These are phyloP conservation scores for Penicillium sp. DNA, from an alignment of 2,329 filamentous ascomycete genomes.

Conservation along the genomic window DNA sequence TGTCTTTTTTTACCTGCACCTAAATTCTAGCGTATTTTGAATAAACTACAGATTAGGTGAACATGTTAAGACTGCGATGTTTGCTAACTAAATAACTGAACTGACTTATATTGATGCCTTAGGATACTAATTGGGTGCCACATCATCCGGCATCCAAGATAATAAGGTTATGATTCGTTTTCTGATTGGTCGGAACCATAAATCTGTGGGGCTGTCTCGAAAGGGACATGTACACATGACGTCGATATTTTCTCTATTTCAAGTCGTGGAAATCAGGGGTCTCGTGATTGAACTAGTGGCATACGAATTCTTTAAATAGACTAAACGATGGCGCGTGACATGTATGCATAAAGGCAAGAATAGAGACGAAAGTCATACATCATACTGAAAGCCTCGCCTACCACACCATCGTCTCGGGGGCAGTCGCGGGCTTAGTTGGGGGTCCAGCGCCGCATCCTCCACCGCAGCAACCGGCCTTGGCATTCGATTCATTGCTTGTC, in stretches of 20 bases:
- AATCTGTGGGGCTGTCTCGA: neutral
- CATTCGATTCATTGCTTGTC: neutral
- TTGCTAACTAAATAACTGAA: no score
- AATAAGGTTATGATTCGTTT: neutral
- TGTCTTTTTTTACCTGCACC: no score
- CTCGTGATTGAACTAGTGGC: neutral
- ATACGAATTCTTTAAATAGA: no score
- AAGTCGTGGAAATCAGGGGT: neutral
- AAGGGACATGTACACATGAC: neutral
- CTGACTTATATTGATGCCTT: no score
- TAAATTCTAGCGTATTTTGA: no score
- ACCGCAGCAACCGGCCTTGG: constrained; percentile 20
- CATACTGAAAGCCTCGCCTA: neutral
- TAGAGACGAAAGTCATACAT: no score
- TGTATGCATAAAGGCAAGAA: neutral
- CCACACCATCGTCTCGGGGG: constrained; percentile 19
- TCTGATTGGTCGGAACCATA: neutral
- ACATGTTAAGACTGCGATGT: no score
- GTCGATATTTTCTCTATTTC: neutral
- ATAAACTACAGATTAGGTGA: no score
- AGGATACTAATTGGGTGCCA: neutral
- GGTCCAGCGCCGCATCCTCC: constrained; percentile 19
- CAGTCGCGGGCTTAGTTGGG: constrained; percentile 1
- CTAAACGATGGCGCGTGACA: neutral
- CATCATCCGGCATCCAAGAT: neutral